These are phyloP conservation scores for Stygiomarasmius scandens DNA, from an alignment of 1,284 basidiomycete genomes.

Conservation along the genomic window DNA sequence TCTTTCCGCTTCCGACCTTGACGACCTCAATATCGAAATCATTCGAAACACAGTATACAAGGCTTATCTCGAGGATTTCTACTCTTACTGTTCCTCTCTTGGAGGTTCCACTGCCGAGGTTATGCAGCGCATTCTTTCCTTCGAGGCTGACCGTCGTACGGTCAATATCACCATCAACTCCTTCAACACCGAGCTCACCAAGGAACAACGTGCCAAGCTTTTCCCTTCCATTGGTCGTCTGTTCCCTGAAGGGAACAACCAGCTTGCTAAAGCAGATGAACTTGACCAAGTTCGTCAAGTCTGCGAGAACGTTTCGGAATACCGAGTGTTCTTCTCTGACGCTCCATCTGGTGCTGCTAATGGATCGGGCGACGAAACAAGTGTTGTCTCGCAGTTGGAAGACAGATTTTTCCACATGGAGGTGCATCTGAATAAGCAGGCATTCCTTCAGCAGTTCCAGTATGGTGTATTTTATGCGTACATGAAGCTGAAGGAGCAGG, in stretches of 20 bases:
- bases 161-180: slow-evolving; percentile 99
- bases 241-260: slow-evolving; percentile 95
- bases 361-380: slow-evolving; percentile 49
- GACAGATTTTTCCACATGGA: slow-evolving; percentile 96
- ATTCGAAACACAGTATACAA: slow-evolving; percentile 99
- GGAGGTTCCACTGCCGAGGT: slow-evolving; percentile 87
- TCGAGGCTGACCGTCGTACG: slow-evolving; percentile 95
- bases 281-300: slow-evolving; percentile 90
- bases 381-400: slow-evolving; percentile 76
- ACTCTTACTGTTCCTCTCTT: slow-evolving; percentile 79
- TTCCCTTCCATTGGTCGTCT: slow-evolving; percentile 94
- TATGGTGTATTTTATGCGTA: slow-evolving; percentile 93
- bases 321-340: slow-evolving; percentile 86
- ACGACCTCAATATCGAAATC: slow-evolving; percentile 99
- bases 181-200: slow-evolving; percentile 92
- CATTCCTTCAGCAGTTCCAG: slow-evolving; percentile 96
- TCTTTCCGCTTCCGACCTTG: slow-evolving; percentile 92
- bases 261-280: slow-evolving; percentile 93
- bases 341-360: slow-evolving; percentile 35
- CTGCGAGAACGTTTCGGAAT: slow-evolving; percentile 89
- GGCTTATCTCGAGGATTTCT: slow-evolving; percentile 98
- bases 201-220: slow-evolving; percentile 94
- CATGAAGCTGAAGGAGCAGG: slow-evolving; percentile 98
- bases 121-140: slow-evolving; percentile 89
- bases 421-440: slow-evolving; percentile 90